A percentile compares a stretch with the other conserved stretches of the same genome.
phyloP scores from a whole-genome alignment of 176 grass and related monocot genomes.

The Rhynchospora breviuscula region DNA sequence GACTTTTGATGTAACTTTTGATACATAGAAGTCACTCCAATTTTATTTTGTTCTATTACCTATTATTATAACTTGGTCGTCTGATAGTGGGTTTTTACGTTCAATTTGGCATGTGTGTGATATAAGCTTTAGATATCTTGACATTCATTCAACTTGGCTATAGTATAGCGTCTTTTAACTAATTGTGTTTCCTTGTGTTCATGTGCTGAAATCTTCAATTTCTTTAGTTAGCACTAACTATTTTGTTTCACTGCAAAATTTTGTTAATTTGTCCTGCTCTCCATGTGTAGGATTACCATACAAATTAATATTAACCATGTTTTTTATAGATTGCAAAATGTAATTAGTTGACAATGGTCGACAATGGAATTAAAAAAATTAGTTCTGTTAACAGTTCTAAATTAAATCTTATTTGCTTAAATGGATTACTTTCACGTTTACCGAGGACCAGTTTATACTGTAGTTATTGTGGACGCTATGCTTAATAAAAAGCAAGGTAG shows the following conservation, averaged over 20 bases:
- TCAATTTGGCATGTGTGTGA: not conserved
- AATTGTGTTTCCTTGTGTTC: not conserved
- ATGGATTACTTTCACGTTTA: too few relatives aligned
- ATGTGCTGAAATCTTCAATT: not conserved
- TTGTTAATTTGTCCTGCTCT: not conserved
- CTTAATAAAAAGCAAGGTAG: too few relatives aligned
- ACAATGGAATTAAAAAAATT: too few relatives aligned
- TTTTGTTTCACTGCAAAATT: not conserved
- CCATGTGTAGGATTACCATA: not conserved
- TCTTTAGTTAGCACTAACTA: not conserved
- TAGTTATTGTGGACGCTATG: too few relatives aligned
- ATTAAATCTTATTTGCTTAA: too few relatives aligned
- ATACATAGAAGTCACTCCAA: conserved; percentile 25
- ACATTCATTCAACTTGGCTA: not conserved
- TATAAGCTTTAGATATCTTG: conserved; percentile 4
- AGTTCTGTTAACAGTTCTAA: too few relatives aligned
- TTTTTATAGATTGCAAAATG: too few relatives aligned
- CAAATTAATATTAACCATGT: too few relatives aligned
- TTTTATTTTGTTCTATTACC: conserved; percentile 15
- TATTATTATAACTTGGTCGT: conserved; percentile 1
- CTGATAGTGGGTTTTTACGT: conserved; percentile 10
- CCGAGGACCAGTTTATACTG: too few relatives aligned
- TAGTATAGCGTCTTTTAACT: not conserved
- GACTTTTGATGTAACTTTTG: conserved; percentile 15
- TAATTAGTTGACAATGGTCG: too few relatives aligned